A percentile compares a stretch with the other conserved stretches of the same genome.
These are phyloP conservation scores for Dendrobium officinale DNA, from an alignment of 106 monocot genomes.

Conservation along the genomic window DNA sequence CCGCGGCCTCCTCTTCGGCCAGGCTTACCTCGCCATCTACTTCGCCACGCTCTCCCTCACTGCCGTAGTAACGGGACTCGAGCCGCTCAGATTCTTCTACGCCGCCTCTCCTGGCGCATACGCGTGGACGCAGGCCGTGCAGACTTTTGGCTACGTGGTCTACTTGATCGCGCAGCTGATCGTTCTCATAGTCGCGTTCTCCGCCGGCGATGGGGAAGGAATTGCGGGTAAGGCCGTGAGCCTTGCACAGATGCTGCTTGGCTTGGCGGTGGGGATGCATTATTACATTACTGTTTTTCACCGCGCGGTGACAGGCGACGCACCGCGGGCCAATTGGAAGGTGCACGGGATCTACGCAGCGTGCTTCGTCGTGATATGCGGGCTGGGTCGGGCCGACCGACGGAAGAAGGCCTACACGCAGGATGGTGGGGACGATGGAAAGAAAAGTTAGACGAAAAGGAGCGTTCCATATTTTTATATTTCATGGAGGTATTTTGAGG, in stretches of 20 bases:
- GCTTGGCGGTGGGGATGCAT: constrained; percentile 64
- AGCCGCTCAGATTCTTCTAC: constrained; percentile 73
- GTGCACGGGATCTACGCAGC: constrained; percentile 67
- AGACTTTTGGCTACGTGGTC: constrained; percentile 53
- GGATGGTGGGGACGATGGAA: constrained; percentile 39
- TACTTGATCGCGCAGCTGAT: constrained; percentile 52
- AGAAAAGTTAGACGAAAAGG: constrained; percentile 42
- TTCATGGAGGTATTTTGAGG: not conserved
- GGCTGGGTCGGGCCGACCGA: constrained; percentile 44
- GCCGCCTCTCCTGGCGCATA: constrained; percentile 53
- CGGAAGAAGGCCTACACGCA: constrained; percentile 60
- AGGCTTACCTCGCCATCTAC: constrained; percentile 73
- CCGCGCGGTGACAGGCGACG: constrained; percentile 58
- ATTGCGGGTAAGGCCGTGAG: constrained; percentile 1
- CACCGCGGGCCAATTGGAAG: constrained; percentile 73
- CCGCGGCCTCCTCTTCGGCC: constrained; percentile 41
- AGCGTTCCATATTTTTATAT: not conserved
- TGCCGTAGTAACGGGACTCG: constrained; percentile 51
- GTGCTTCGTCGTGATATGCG: constrained; percentile 64
- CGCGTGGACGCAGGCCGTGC: constrained; percentile 66
- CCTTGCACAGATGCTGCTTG: constrained; percentile 12
- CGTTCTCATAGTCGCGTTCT: constrained; percentile 30
- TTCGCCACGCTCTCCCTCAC: constrained; percentile 64
- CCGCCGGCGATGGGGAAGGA: constrained; percentile 9
- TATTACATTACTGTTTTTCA: constrained; percentile 86